Evolutionary conservation across 352 stramenopile genomes (phyloP).

Genomic region (Aphanomyces astaci): DNA sequence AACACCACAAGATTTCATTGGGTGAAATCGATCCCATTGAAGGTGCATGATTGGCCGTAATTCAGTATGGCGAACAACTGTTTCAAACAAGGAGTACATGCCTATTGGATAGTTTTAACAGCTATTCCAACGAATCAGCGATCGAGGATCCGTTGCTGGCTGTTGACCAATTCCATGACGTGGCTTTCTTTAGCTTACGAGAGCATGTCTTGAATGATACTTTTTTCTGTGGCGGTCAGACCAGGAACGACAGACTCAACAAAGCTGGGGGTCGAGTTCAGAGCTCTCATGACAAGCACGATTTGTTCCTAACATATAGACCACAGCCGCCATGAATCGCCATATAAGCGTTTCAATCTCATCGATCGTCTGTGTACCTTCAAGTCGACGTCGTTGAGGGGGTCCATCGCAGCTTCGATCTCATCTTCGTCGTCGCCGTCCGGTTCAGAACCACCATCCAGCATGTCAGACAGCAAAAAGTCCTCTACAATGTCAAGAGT

Average conservation of each 20-base stretch:
- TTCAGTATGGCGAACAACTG: too few species aligned
- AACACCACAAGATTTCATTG: neutral
- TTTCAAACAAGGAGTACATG: too few species aligned
- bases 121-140: neutral
- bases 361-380: constrained; percentile 39
- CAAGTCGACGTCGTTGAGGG: constrained; percentile 66
- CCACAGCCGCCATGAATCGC: neutral
- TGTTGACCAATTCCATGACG: neutral
- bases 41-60: too few species aligned
- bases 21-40: neutral
- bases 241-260: constrained; percentile 59
- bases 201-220: constrained; percentile 33
- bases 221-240: constrained; percentile 58
- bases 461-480: constrained; percentile 48
- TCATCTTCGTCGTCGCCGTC: constrained; percentile 59
- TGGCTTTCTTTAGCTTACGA: neutral
- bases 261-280: constrained; percentile 42
- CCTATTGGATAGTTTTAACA: too few species aligned
- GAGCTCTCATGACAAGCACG: constrained; percentile 43
- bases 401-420: constrained; percentile 74
- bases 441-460: constrained; percentile 32
- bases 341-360: neutral
- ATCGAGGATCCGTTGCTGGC: neutral
- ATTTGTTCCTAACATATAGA: constrained; percentile 38
- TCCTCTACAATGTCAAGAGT: constrained; percentile 2